A percentile compares a stretch with the other conserved stretches of the same genome.
Evolutionary conservation across 208 protist species (phyloP).

Genomic region (Borovskyia barvae): DNA sequence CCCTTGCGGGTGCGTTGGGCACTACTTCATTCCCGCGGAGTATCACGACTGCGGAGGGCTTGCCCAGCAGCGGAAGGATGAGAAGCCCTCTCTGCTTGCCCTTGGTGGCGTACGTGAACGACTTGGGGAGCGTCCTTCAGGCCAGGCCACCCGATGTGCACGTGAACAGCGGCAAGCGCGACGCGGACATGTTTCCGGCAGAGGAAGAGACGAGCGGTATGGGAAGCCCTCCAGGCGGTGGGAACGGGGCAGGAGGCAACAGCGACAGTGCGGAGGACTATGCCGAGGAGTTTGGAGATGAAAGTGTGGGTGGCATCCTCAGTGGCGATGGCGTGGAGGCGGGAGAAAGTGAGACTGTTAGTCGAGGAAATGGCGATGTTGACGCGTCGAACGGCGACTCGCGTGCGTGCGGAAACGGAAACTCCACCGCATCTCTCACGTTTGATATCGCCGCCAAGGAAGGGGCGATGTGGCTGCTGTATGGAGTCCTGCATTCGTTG

Average conservation of each 20-base stretch:
- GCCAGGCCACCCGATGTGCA: conserved; percentile 21
- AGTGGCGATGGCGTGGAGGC: background rate
- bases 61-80: too few relatives aligned
- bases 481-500: conserved; percentile 15
- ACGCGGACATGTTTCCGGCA: conserved; percentile 3
- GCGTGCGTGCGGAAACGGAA: background rate
- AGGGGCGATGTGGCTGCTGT: conserved; percentile 37
- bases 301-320: conserved; percentile 12
- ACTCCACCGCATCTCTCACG: background rate
- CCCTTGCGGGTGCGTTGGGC: too few relatives aligned
- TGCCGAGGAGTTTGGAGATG: conserved; percentile 5
- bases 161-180: conserved; percentile 4
- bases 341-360: background rate
- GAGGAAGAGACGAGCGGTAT: background rate
- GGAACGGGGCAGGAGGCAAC: conserved; percentile 17
- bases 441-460: conserved; percentile 53
- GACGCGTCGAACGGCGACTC: background rate
- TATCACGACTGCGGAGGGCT: too few relatives aligned
- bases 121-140: conserved; percentile 10
- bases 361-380: background rate
- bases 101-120: conserved; percentile 6
- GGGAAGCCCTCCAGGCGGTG: conserved; percentile 12
- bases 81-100: background rate
- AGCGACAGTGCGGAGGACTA: conserved; percentile 18
- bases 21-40: background rate